Evolutionary conservation across 2,329 filamentous ascomycete species (phyloP), one percentile per base, ranked within the genome.

Genomic region (Aspergillus clavatus): DNA sequence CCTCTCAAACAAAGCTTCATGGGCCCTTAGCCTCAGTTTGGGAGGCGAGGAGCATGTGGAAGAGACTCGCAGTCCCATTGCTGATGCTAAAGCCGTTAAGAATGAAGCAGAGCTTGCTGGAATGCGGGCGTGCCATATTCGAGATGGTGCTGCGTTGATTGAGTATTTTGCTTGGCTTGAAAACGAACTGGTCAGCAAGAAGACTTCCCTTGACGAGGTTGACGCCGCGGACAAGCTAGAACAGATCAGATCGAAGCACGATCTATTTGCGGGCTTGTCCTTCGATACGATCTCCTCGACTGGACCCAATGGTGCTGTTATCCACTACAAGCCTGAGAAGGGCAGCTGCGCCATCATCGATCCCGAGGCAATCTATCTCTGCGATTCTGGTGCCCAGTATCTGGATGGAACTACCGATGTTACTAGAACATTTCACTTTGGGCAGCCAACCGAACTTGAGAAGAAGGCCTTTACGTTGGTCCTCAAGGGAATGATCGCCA

Each of bases 121-220:
- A 49, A 97, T 98, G 93, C 81, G 89, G 50, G 81, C 86, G 46
- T 97, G 93, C 63, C 93, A 98, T 63, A 82, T 97, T 55, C 83
- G 93, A 52, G 93, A 98, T 60, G 93, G 93, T 38, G 89, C 89
- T 38, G 91, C 93, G 2, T 70, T 97, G 50, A 90, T 82, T 45
- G 83, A 95, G 63, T 98, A 89, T 66, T 96, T 98, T 66, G 89
- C 93, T 10, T 98, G 93, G 93, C 78, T 98, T 3, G 93, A 98
- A 67, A 81, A 96, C 58, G 85, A 96, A 61, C 74, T 98, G 19
- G 64, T 87, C 47, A 80, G 77, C 54, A 84, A 91, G 65, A 85
- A 86, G 51, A 78, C 78, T 1, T 78, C 73, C 3, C 69, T 98
- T 6, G 89, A 97, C 60, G 93, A 98, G 65, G 89, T 96, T 2